phyloP scores from a whole-genome alignment of 192 early-diverging fungal genomes.

The Phycomyces blakesleeanus region DNA sequence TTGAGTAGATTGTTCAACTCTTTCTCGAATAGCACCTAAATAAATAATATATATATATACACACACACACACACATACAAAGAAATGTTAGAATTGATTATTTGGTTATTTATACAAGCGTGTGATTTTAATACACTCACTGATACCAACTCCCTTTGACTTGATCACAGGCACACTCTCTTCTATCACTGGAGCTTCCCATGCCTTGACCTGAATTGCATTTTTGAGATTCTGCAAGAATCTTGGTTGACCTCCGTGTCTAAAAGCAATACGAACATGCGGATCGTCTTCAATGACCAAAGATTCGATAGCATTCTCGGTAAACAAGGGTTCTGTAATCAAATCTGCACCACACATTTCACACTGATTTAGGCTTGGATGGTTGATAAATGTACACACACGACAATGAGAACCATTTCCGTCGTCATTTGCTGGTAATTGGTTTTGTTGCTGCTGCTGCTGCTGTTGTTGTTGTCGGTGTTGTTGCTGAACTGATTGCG shows the following conservation, averaged over 20 bases:
- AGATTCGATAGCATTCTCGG: constrained; percentile 22
- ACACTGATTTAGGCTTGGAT: constrained; percentile 71
- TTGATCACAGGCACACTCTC: background rate
- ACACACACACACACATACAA: background rate
- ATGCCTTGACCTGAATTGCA: constrained; percentile 55
- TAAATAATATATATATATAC: background rate
- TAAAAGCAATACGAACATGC: constrained; percentile 73
- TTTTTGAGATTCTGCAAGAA: constrained; percentile 64
- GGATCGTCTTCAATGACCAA: background rate
- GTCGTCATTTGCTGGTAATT: constrained; percentile 5
- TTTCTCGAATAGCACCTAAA: constrained; percentile 60
- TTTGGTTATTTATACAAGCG: no score
- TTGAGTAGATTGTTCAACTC: constrained; percentile 61
- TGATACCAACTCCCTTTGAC: constrained; percentile 15
- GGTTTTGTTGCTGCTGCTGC: no score
- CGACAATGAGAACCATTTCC: constrained; percentile 50
- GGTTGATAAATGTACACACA: constrained; percentile 87
- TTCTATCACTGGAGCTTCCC: constrained; percentile 42
- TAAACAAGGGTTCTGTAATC: constrained; percentile 18
- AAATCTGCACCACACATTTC: constrained; percentile 83
- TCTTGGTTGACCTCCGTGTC: constrained; percentile 59
- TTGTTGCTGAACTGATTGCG: no score
- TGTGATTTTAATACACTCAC: no score
- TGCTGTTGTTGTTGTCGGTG: no score
- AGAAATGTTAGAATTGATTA: no score